Percentiles rank a stretch among this genome's conserved stretches.
Evolutionary conservation across 805 yeast species (phyloP).

Genomic region (Candida suzukii): DNA sequence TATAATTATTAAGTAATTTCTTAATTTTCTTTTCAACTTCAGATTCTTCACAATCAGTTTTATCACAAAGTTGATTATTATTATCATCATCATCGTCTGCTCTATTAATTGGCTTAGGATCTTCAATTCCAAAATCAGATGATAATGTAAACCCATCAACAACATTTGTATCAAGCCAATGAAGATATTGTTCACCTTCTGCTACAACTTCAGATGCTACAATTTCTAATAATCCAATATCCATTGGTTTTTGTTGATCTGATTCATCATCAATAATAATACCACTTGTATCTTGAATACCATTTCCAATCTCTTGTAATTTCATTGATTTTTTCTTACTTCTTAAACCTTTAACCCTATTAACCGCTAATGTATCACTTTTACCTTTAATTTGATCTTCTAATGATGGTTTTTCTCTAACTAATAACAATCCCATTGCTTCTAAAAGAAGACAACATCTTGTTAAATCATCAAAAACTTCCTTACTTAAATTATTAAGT

Average conservation of each 20-base stretch:
- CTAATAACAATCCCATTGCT: conserved; percentile 67
- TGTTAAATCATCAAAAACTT: conserved; percentile 29
- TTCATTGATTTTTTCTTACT: conserved; percentile 31
- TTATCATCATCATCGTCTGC: not conserved
- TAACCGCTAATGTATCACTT: conserved; percentile 38
- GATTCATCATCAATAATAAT: conserved; percentile 14
- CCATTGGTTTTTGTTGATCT: conserved; percentile 20
- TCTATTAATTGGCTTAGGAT: not conserved
- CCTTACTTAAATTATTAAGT: conserved; percentile 35
- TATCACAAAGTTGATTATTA: not conserved
- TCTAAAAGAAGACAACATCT: conserved; percentile 57
- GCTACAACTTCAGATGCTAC: conserved; percentile 28
- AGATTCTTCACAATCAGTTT: conserved; percentile 12
- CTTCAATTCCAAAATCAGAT: conserved; percentile 19
- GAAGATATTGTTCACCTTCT: conserved; percentile 30
- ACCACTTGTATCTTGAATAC: conserved; percentile 16
- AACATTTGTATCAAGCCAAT: conserved; percentile 41
- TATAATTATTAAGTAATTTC: conserved; percentile 10
- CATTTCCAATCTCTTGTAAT: conserved; percentile 5
- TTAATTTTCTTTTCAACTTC: conserved; percentile 14
- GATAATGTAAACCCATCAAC: conserved; percentile 16
- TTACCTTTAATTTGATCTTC: conserved; percentile 20
- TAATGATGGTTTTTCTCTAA: conserved; percentile 29
- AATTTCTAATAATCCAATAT: conserved; percentile 29
- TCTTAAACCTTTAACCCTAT: conserved; percentile 75